Evolutionary conservation across 306 rosid species (phyloP), one percentile per base, ranked within the genome.

Genomic region (Trifolium fragiferum): DNA sequence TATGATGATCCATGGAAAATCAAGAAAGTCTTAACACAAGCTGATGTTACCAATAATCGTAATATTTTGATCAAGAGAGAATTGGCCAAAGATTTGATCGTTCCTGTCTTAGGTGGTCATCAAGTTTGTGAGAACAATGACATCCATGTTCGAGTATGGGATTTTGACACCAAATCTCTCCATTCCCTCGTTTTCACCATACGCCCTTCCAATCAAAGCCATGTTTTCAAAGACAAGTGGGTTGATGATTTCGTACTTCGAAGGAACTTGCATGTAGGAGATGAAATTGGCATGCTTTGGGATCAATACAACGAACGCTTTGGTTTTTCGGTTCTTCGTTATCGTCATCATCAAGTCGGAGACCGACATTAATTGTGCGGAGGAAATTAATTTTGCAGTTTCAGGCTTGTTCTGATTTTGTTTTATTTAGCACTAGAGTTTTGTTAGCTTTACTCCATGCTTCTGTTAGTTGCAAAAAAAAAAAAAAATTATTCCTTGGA

Each of bases 1-100:
- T 59, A 27, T 18, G 77, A 73, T 32, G 78, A 74, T 14, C 18
- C 51, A 4, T 62, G 78, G 63, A 74, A 49, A 35, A 62, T 74
- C n/a, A 62, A 74, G 71, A 74, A 74, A 32, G 71, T 74, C 3
- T 25, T 62, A 1, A 11, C 37, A 74, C 32, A 27, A 3, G 5
- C 71, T 33, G 78, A 74, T 50, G 11, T 74, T 19, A 51, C 38
- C 1, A 21, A 21, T 10, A 33, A 32, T 16, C 16, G 54, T 6
- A 41, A 18, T 5, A 35, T 40, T 9, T 4, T 66, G 71, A 5
- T 66, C 5, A 47, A 25, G 0, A 41, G 1, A 7, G 54, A 66
- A 19, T 3, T 66, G 38, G 71, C 11, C 0, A 13, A 12, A 2
- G 5, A 58, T 23, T 58, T 27, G 16, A n/a, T 58, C 10, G 30